These are phyloP conservation scores for Lepidopterella palustris DNA, from an alignment of 495 filamentous ascomycete genomes.

Conservation along the genomic window DNA sequence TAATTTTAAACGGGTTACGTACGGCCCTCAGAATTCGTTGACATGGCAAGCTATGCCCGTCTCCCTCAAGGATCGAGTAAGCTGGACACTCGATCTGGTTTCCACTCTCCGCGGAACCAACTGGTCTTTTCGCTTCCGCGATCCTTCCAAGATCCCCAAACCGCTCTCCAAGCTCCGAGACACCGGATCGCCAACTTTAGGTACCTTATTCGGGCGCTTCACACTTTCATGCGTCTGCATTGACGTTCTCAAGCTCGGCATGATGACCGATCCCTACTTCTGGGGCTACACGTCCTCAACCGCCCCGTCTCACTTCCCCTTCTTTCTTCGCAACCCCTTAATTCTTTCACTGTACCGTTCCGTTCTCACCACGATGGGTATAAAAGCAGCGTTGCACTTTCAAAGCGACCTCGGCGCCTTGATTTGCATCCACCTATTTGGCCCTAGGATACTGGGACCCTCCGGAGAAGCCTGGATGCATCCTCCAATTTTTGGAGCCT, in stretches of 20 bases:
- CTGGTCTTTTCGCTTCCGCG: background rate
- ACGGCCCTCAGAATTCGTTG: background rate
- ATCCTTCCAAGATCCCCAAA: background rate
- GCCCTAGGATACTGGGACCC: background rate
- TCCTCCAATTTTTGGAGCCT: background rate
- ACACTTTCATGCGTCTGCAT: background rate
- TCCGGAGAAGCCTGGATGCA: background rate
- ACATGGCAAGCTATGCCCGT: background rate
- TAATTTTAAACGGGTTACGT: background rate
- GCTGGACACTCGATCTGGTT: background rate
- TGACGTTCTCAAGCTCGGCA: background rate
- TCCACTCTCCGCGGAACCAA: background rate
- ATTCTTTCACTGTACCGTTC: background rate
- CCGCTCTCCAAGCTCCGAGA: background rate
- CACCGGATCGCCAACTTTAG: background rate
- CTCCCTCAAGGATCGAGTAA: background rate
- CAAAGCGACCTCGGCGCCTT: background rate
- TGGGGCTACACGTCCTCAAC: background rate
- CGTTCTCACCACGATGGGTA: background rate
- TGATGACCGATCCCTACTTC: background rate
- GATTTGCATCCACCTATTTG: background rate
- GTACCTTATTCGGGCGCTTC: background rate
- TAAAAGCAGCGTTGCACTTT: background rate
- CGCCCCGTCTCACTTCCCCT: background rate
- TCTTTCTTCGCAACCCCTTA: background rate